A percentile compares a stretch with the other conserved stretches of the same genome.
Conservation (phyloP, 331 rosid genomes). For the Spiraea crenata region DNA sequence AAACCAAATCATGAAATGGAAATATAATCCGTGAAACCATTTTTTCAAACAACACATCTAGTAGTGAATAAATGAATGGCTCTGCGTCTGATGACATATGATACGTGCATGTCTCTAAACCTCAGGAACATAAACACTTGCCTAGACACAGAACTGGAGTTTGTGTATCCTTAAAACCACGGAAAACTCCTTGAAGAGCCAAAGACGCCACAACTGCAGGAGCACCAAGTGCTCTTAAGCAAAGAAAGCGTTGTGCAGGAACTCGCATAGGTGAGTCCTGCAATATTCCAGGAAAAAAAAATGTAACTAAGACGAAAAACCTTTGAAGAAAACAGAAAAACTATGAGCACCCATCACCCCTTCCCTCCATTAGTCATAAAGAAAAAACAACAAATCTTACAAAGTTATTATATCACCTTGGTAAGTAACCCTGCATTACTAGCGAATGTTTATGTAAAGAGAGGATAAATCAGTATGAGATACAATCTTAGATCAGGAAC, state of each 20-base stretch:
- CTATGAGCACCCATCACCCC: not conserved
- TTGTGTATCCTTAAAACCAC: constrained; percentile 95
- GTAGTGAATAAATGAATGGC: not conserved
- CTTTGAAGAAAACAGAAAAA: constrained; percentile 4
- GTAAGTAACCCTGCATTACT: not conserved
- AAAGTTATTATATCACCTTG: not conserved
- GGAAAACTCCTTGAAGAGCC: constrained; percentile 98
- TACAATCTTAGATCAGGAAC: constrained; percentile 19
- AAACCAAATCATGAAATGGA: not conserved
- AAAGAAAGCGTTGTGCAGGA: constrained; percentile 66
- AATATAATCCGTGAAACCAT: not conserved
- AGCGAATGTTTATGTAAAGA: not conserved
- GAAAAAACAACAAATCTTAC: not conserved
- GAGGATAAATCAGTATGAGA: not conserved
- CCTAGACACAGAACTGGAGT: constrained; percentile 93
- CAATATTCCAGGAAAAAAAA: not conserved
- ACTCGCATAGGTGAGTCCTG: constrained; percentile 67
- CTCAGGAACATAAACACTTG: constrained; percentile 33
- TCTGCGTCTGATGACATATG: not conserved
- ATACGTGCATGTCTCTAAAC: not conserved
- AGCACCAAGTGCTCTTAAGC: constrained; percentile 89
- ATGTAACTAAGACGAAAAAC: constrained; percentile 7
- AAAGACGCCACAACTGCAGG: constrained; percentile 94
- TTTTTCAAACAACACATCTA: not conserved
- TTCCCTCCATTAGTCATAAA: not conserved